These are phyloP conservation scores for Phytopythium sindhum DNA, from an alignment of 352 stramenopile species.

Conservation along the genomic window DNA sequence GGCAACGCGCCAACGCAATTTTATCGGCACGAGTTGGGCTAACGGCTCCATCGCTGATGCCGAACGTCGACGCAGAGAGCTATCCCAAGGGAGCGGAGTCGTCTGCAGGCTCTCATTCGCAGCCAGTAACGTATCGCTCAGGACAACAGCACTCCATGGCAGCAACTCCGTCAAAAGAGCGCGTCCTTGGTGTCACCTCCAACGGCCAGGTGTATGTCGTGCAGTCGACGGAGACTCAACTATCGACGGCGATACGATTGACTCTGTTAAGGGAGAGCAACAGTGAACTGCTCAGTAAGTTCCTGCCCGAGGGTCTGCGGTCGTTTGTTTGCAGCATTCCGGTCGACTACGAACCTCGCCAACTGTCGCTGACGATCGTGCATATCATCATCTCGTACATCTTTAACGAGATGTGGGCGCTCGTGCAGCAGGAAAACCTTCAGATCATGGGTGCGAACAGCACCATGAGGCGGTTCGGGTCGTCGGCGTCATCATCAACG, in stretches of 20 bases:
- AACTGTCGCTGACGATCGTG: slow-evolving; percentile 32
- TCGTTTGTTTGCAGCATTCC: slow-evolving; percentile 25
- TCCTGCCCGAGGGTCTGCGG: slow-evolving; percentile 31
- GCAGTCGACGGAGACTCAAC: not conserved
- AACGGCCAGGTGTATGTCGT: not conserved
- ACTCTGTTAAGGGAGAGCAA: slow-evolving; percentile 14
- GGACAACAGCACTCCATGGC: not conserved
- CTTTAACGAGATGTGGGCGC: slow-evolving; percentile 41
- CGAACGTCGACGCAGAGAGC: not conserved
- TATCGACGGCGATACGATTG: slow-evolving; percentile 1
- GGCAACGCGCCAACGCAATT: slow-evolving; percentile 2
- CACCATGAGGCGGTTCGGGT: not conserved
- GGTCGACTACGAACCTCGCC: slow-evolving; percentile 30
- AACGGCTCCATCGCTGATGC: not conserved
- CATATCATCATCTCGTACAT: slow-evolving; percentile 45
- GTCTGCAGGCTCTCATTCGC: not conserved
- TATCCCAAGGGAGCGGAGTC: not conserved
- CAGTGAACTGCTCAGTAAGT: slow-evolving; percentile 26
- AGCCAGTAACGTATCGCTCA: not conserved
- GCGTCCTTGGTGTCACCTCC: not conserved
- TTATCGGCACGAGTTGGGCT: not conserved
- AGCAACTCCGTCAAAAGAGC: not conserved
- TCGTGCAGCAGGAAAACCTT: slow-evolving; percentile 23
- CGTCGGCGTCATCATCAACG: not conserved
- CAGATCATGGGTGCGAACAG: not conserved